These are phyloP conservation scores for Citrus medica DNA, from an alignment of 345 rosid genomes.

Conservation along the genomic window DNA sequence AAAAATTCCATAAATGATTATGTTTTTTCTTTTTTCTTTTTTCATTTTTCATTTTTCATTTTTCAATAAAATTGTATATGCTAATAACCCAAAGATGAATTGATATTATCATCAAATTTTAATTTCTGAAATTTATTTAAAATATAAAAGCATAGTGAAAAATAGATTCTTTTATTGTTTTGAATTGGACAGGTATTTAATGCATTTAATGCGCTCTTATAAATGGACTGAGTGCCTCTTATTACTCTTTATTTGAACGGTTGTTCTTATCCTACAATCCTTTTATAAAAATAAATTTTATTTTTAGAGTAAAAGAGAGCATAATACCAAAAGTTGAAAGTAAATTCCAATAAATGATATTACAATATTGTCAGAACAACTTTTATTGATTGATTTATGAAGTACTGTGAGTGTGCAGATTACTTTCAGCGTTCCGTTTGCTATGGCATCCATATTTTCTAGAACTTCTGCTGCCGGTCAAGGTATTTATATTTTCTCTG, in stretches of 20 bases:
- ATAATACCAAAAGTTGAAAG: not conserved
- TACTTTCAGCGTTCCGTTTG: slow-evolving; percentile 80
- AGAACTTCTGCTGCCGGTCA: slow-evolving; percentile 67
- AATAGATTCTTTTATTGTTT: too few relatives aligned
- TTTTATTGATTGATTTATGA: not conserved
- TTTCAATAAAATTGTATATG: too few relatives aligned
- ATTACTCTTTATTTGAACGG: not conserved
- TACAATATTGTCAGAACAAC: not conserved
- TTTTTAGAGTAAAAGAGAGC: not conserved
- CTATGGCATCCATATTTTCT: slow-evolving; percentile 85
- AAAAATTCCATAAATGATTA: too few relatives aligned
- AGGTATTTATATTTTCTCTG: slow-evolving; percentile 37
- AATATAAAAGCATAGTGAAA: too few relatives aligned
- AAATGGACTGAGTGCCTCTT: not conserved
- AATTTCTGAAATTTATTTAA: too few relatives aligned
- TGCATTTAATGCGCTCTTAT: not conserved
- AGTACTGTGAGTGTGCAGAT: slow-evolving; percentile 38
- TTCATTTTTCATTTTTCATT: too few relatives aligned
- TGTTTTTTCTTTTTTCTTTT: not conserved
- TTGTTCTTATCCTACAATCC: too few relatives aligned
- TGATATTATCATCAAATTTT: too few relatives aligned
- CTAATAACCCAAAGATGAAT: too few relatives aligned
- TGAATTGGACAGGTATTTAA: too few relatives aligned
- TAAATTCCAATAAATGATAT: too few relatives aligned
- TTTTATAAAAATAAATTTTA: too few relatives aligned